Conservation (phyloP, 1,284 basidiomycete species). For the Pseudozyma pruni region DNA sequence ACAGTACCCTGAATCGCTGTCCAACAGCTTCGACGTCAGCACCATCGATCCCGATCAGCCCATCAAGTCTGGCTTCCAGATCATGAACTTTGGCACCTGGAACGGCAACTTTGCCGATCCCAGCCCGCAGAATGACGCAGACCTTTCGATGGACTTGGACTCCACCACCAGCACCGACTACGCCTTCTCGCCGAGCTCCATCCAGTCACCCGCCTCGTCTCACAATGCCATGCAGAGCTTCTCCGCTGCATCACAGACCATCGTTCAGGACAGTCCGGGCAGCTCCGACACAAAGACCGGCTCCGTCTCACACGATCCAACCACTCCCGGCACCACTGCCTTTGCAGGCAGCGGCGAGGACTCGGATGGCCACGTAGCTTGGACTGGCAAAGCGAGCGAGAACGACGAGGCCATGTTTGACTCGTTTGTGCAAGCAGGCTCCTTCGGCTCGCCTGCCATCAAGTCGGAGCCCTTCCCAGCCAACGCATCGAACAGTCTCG, state of each 20-base stretch:
- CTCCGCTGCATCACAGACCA: conserved; percentile 22
- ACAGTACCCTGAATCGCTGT: conserved; percentile 15
- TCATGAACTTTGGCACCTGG: conserved; percentile 43
- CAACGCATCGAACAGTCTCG: conserved; percentile 19
- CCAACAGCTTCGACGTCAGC: conserved; percentile 19
- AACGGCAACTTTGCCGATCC: conserved; percentile 33
- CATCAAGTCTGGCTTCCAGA: conserved; percentile 19
- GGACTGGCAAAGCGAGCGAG: conserved; percentile 32
- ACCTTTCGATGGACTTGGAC: conserved; percentile 51
- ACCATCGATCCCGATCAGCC: conserved; percentile 2
- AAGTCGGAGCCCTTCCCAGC: conserved; percentile 14
- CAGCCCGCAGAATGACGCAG: conserved; percentile 23
- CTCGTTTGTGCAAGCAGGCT: conserved; percentile 57
- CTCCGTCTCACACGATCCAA: conserved; percentile 8
- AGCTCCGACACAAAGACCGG: conserved; percentile 47
- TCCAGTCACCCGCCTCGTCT: conserved; percentile 44
- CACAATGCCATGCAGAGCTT: conserved; percentile 39
- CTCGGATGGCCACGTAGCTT: conserved; percentile 35
- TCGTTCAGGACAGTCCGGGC: conserved; percentile 40
- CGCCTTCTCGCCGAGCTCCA: conserved; percentile 40
- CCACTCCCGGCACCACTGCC: conserved; percentile 19
- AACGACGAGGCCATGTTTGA: conserved; percentile 65
- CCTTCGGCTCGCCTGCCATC: conserved; percentile 46
- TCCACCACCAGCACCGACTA: conserved; percentile 44
- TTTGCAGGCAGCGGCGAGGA: conserved; percentile 47